Base-by-base conservation (phyloP, 2,329 filamentous ascomycete genomes). In the Pestalotiopsis fici region DNA sequence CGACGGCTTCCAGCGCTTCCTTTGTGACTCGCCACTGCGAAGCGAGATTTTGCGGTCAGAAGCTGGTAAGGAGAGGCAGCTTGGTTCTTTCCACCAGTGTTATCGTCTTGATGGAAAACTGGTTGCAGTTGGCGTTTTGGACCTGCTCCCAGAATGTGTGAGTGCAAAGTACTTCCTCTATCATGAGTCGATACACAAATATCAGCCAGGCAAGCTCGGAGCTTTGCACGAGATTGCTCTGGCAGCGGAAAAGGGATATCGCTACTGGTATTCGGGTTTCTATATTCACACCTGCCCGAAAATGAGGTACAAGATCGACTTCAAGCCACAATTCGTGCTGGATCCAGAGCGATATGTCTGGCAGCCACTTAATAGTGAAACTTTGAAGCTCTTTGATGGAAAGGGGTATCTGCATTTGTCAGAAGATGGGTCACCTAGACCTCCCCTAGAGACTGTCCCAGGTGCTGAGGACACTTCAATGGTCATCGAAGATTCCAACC, bases 131-230 rank as follows among this genome's bases (percentile, higher is more conserved):
- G 90, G 90, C 0, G 91, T 96, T 1, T 81, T 96, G 4, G 93
- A 96, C 75, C 83, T 96, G 9, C 82, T 96, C 1, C 93, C 93
- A 0, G 83, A 93, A 67, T 90, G 88, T 71, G 91, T 96, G 62
- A 95, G 92, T 73, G 91, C 91, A 4, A 93, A 96, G 12, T 96
- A 96, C 79, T 93, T 96, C 75, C 80, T 96, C 69, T 96, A 96
- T 74, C 88, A 95, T 74, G 89, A 91, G 74, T 92, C 91, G 70
- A 88, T 94, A 65, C 88, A 92, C 71, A 83, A 85, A 66, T 90
- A 88, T 79, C 86, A 86, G 27, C 91, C 93, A 35, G 93, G 93
- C 1, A 96, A 95, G 78, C 79, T 95, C 4, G 90, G 91, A 43
- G 93, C 93, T 1, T 77, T 95, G 69, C 83, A 90, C 69, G 93